Percentiles rank a stretch among this genome's conserved stretches.
Conservation (phyloP, 1,284 basidiomycete species). For the Lignosus rhinocerotis region DNA sequence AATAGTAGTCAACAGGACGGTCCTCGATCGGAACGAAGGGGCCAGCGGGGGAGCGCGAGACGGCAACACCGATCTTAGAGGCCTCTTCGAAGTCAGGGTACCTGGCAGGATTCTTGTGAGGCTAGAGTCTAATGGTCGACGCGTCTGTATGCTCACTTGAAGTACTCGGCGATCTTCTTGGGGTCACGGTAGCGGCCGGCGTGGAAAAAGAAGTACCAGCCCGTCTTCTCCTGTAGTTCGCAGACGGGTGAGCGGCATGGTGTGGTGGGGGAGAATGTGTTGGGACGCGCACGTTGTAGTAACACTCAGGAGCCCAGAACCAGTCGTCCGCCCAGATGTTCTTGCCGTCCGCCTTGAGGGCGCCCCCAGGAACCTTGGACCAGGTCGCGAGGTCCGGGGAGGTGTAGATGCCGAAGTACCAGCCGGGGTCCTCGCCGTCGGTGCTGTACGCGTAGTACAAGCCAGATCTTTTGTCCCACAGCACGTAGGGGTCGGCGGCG, state of each 20-base stretch:
- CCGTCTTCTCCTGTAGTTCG: conserved; percentile 2
- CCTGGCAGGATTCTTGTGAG: neutral
- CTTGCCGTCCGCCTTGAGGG: conserved; percentile 6
- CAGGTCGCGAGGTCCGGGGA: conserved; percentile 11
- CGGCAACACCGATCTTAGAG: conserved; percentile 12
- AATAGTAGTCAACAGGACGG: conserved; percentile 12
- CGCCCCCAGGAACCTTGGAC: conserved; percentile 7
- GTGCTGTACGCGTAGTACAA: conserved; percentile 14
- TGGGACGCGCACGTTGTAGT: conserved; percentile 2
- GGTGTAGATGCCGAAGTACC: conserved; percentile 10
- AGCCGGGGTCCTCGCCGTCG: conserved; percentile 8
- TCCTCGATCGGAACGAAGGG: conserved; percentile 7
- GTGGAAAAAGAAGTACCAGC: conserved; percentile 13
- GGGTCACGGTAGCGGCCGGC: conserved; percentile 7
- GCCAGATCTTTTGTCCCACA: conserved; percentile 3
- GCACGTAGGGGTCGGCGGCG: conserved; percentile 11
- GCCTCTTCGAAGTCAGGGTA: conserved; percentile 14
- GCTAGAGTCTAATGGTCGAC: neutral
- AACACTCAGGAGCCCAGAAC: conserved; percentile 13
- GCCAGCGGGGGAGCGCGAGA: conserved; percentile 8
- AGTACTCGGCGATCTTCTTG: conserved; percentile 9
- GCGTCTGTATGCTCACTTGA: neutral
- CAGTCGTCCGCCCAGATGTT: conserved; percentile 11
- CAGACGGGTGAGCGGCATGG: neutral
- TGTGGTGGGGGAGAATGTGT: too few relatives aligned